A percentile compares a stretch with the other conserved stretches of the same genome.
Evolutionary conservation across 371 early-diverging fungal genomes (phyloP).

Genomic region (Syncephalastrum sp.): DNA sequence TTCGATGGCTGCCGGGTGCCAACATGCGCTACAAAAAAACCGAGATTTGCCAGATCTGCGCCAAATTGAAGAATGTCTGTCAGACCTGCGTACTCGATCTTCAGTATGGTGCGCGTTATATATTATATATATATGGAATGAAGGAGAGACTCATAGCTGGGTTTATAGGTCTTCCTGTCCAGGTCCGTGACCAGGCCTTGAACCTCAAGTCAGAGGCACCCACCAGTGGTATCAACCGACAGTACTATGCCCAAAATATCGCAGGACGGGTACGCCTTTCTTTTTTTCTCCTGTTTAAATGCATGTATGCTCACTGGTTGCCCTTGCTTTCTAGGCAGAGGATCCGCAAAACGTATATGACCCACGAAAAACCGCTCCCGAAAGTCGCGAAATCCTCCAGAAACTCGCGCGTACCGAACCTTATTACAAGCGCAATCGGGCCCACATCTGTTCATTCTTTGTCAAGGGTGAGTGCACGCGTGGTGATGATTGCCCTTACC

Average conservation of each 20-base stretch:
- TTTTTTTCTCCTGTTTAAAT: background rate
- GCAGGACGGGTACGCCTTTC: slow-evolving; percentile 65
- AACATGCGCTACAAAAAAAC: slow-evolving; percentile 96
- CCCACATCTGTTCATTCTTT: slow-evolving; percentile 95
- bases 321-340: slow-evolving; percentile 23
- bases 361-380: slow-evolving; percentile 73
- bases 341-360: slow-evolving; percentile 64
- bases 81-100: slow-evolving; percentile 96
- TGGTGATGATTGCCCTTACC: slow-evolving; percentile 89
- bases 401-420: slow-evolving; percentile 86
- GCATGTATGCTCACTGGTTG: background rate
- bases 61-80: slow-evolving; percentile 96
- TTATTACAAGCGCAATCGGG: slow-evolving; percentile 87
- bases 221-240: slow-evolving; percentile 82
- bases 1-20: slow-evolving; percentile 94
- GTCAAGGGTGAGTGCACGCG: slow-evolving; percentile 92
- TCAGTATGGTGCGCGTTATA: slow-evolving; percentile 69
- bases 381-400: slow-evolving; percentile 78
- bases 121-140: background rate
- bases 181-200: slow-evolving; percentile 90
- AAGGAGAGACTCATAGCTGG: background rate
- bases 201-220: slow-evolving; percentile 76
- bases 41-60: slow-evolving; percentile 95
- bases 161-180: slow-evolving; percentile 74
- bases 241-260: slow-evolving; percentile 84